Percentiles rank a stretch among this genome's conserved stretches.
Evolutionary conservation across 75 land plant species (phyloP).

Genomic region (Larix kaempferi): DNA sequence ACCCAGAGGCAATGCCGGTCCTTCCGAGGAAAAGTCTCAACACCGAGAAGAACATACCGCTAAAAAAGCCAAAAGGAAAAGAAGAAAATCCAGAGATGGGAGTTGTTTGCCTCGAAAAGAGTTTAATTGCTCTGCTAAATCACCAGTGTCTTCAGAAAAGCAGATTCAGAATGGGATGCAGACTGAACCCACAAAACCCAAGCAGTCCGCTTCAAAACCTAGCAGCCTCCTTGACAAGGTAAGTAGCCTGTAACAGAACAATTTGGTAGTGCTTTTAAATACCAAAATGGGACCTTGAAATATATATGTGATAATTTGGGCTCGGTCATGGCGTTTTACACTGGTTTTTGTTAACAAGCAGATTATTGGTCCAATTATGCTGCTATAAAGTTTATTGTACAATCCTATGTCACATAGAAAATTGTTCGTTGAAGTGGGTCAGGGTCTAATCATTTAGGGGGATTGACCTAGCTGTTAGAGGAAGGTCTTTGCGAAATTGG

Average conservation of each 20-base stretch:
- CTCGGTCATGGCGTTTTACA: too few species aligned
- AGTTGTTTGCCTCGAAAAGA: not conserved
- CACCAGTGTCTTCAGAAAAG: not conserved
- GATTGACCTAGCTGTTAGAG: too few species aligned
- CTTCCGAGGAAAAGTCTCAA: not conserved
- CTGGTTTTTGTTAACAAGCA: too few species aligned
- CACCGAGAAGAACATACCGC: not conserved
- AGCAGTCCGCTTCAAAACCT: not conserved
- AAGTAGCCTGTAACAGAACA: not conserved
- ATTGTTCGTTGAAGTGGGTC: too few species aligned
- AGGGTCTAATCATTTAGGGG: too few species aligned
- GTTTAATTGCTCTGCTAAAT: not conserved
- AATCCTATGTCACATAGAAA: too few species aligned
- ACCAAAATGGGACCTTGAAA: too few species aligned
- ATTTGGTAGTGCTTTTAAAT: not conserved
- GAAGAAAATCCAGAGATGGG: not conserved
- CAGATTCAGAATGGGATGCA: not conserved
- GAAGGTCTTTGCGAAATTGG: too few species aligned
- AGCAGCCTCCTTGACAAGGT: constrained; percentile 9
- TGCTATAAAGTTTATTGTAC: too few species aligned
- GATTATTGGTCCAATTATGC: too few species aligned
- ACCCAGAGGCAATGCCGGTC: not conserved
- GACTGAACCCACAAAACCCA: not conserved
- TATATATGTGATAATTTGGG: too few species aligned
- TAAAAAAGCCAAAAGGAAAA: not conserved